Evolutionary conservation across 1,139 yeast genomes (phyloP).

Genomic region (Candida dubliniensis): DNA sequence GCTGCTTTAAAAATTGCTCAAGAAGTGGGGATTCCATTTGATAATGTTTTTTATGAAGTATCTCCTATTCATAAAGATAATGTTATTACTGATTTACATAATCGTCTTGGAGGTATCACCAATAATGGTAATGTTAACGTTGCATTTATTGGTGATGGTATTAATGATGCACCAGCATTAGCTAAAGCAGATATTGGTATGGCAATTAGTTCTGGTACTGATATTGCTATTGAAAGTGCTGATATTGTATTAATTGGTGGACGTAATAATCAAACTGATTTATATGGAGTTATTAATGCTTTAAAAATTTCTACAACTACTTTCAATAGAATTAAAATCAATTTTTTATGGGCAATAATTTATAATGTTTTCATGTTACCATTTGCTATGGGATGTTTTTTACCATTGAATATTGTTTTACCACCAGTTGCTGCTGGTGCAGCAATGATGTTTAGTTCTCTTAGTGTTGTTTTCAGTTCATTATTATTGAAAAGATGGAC

Average conservation of each 20-base stretch:
- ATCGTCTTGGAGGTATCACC: conserved; percentile 32
- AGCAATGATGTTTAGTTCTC: conserved; percentile 91
- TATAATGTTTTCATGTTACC: conserved; percentile 91
- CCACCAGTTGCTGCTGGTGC: conserved; percentile 92
- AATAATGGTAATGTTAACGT: conserved; percentile 50
- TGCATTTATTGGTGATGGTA: conserved; percentile 96
- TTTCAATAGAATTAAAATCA: conserved; percentile 71
- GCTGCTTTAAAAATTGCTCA: conserved; percentile 68
- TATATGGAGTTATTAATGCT: conserved; percentile 70
- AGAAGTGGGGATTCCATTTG: conserved; percentile 62
- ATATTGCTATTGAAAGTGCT: conserved; percentile 94
- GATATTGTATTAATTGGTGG: conserved; percentile 70
- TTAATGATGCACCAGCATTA: conserved; percentile 94
- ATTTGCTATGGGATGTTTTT: conserved; percentile 86
- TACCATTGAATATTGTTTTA: conserved; percentile 75
- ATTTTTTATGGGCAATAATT: conserved; percentile 81
- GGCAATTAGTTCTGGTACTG: conserved; percentile 90
- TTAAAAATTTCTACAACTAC: conserved; percentile 71
- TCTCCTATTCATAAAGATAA: conserved; percentile 77
- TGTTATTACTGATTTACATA: conserved; percentile 60
- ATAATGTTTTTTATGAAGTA: conserved; percentile 73
- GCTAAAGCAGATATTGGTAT: conserved; percentile 88
- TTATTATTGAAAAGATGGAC: conserved; percentile 66
- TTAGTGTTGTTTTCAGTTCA: conserved; percentile 84
- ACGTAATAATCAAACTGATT: conserved; percentile 36